Base-by-base conservation (phyloP, 345 rosid species). In the Bruguiera parviflora region DNA sequence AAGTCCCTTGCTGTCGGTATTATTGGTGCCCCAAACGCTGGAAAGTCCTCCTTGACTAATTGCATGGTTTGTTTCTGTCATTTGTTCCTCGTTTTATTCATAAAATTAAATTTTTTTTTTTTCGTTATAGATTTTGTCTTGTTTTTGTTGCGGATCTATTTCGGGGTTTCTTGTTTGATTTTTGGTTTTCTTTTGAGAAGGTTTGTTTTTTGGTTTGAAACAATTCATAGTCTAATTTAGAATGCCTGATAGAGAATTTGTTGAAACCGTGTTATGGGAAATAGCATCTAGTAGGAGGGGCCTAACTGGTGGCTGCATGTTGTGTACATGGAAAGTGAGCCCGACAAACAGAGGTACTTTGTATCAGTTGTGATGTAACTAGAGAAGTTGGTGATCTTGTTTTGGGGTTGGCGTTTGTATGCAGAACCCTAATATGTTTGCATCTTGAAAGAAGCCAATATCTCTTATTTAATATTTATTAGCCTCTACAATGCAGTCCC, bases 1-100 rank as follows among this genome's bases (percentile, higher is more conserved):
- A 92, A 84, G 80, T 95, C 99, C 1, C 79, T 95, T 53, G 79
- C 90, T 13, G 97, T 95, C 10, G 99, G 99, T 13, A 87, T 95
- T 53, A 86, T 95, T 43, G 99, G 99, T 0, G 94, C 98, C 9
- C 98, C 99, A 5, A 95, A 95, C 78, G 96, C 99, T 0, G 96
- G 98, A 32, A 95, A 95, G 68, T 95, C 99, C 0, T 81, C 98
- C 16, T 72, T 95, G 43, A 95, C 96, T 64, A 95, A 95, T 81
- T 83, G 58, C 68, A 75, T 95, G 96, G 96, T 94, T 72, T 21
- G 89, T 51, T 59, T 77, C 60, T 21, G 5, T 28, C 15, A n/a
- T 28, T 24, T 35, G 7, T 27, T 24, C 21, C n/a, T 9, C 52
- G 51, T 2, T 39, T 32, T 61, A 13, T 49, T 5, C 22, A 5